Evolutionary conservation across 2,329 filamentous ascomycete species (phyloP), one percentile per base, ranked within the genome.

Genomic region (Sporothrix variecibatus): DNA sequence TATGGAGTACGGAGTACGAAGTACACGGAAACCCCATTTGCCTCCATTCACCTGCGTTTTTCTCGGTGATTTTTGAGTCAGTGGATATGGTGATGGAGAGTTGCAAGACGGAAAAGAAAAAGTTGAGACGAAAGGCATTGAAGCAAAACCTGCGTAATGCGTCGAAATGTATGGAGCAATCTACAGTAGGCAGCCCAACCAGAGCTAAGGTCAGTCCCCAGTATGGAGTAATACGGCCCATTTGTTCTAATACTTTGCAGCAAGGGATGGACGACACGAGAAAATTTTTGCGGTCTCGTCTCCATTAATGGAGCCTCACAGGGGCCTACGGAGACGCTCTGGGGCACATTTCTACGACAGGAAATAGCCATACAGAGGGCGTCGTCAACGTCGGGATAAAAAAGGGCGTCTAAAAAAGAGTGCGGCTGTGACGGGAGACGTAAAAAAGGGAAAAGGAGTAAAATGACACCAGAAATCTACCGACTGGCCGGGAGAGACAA

Each of bases 161-260:
- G 23, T 9, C 23, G 7, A 4, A 23, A 15, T 49, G 28, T 49
- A 68, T 51, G 43, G 65, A 68, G 43, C 26, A 49, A 23, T 17
- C 15, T 26, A 6, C 15, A 49, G 12, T 17, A 20, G 43, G 15
- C 15, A 34, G 43, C 20, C 15, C 43, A 49, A 49, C 15, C 43
- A 49, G 43, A 49, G 43, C 43, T 12, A n/a, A n/a, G n/a, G n/a
- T n/a, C 43, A 49, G 15, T 49, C n/a, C 17, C 15, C 17, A n/a
- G 28, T n/a, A 64, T 11, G 34, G 20, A 5, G 34, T 23, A 46
- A 26, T 49, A 20, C 12, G 46, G 28, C 43, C 65, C 46, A 53
- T 23, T 53, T 69, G 26, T 69, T 53, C 65, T 58, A 43, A 71
- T 71, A 58, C 34, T 43, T 58, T 71, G 49, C 51, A 71, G 68